Conservation (phyloP, 305 asterid species). For the Rubia tinctorum region DNA sequence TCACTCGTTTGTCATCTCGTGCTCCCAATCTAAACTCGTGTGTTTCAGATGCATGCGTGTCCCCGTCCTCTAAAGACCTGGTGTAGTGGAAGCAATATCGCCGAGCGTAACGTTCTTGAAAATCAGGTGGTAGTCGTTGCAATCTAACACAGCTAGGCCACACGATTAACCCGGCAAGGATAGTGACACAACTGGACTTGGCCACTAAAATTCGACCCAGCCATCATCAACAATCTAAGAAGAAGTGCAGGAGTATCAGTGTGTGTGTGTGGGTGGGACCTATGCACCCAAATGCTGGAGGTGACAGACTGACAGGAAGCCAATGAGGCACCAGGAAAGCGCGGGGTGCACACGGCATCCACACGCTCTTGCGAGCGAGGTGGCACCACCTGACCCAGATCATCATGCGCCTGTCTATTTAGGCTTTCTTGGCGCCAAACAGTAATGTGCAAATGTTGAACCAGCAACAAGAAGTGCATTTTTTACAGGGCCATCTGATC, state of each 20-base stretch:
- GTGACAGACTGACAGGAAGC: slow-evolving; percentile 26
- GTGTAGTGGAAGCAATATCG: too few relatives aligned
- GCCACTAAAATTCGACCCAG: too few relatives aligned
- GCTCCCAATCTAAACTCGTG: too few relatives aligned
- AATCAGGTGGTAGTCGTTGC: too few relatives aligned
- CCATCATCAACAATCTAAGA: too few relatives aligned
- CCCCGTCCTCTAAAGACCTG: too few relatives aligned
- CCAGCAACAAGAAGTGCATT: slow-evolving; percentile 12
- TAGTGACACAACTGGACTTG: too few relatives aligned
- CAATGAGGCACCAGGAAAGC: slow-evolving; percentile 22
- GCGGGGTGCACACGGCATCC: slow-evolving; percentile 39
- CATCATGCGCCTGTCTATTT: slow-evolving; percentile 33
- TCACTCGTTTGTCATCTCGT: too few relatives aligned
- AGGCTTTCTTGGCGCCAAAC: slow-evolving; percentile 30
- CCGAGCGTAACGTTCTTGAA: too few relatives aligned
- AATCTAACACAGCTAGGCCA: too few relatives aligned
- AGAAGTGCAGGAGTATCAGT: background rate
- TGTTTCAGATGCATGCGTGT: too few relatives aligned
- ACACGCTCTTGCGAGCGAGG: slow-evolving; percentile 32
- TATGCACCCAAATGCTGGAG: background rate
- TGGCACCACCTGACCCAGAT: slow-evolving; percentile 28
- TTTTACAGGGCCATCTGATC: slow-evolving; percentile 19
- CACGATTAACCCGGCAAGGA: too few relatives aligned
- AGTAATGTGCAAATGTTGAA: slow-evolving; percentile 33
- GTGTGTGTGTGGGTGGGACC: slow-evolving; percentile 24